Conservation (phyloP, 495 filamentous ascomycete species). For the Amniculicola lignicola region DNA sequence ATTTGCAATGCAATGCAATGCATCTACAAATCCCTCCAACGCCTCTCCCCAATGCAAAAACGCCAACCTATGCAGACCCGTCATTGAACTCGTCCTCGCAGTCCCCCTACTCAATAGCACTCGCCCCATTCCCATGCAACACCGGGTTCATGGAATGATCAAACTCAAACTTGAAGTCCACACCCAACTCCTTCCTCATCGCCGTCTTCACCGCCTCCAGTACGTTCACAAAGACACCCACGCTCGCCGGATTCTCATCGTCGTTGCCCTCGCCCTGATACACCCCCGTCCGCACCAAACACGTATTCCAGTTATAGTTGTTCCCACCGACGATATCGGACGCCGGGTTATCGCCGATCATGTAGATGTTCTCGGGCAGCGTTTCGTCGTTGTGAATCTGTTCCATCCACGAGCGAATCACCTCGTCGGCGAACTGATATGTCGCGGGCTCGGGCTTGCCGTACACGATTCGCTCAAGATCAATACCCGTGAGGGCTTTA, state of each 20-base stretch:
- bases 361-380: slow-evolving; percentile 72
- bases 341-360: slow-evolving; percentile 78
- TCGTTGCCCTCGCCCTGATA: slow-evolving; percentile 51
- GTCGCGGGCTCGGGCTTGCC: slow-evolving; percentile 77
- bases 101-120: slow-evolving; percentile 53
- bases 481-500: slow-evolving; percentile 67
- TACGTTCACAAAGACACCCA: slow-evolving; percentile 41
- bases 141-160: slow-evolving; percentile 57
- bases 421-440: slow-evolving; percentile 78
- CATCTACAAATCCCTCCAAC: background rate
- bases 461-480: slow-evolving; percentile 80
- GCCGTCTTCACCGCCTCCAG: slow-evolving; percentile 39
- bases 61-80: slow-evolving; percentile 3
- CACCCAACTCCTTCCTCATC: slow-evolving; percentile 36
- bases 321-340: slow-evolving; percentile 77
- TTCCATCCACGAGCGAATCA: slow-evolving; percentile 72
- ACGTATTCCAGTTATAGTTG: slow-evolving; percentile 79
- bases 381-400: slow-evolving; percentile 67
- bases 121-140: slow-evolving; percentile 52
- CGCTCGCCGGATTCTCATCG: slow-evolving; percentile 38
- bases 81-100: slow-evolving; percentile 3
- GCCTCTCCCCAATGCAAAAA: background rate
- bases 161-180: slow-evolving; percentile 39
- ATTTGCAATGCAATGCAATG: too few species aligned
- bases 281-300: slow-evolving; percentile 63